Evolutionary conservation across 2,329 filamentous ascomycete species (phyloP).

Genomic region (Pestalotiopsis sp.): DNA sequence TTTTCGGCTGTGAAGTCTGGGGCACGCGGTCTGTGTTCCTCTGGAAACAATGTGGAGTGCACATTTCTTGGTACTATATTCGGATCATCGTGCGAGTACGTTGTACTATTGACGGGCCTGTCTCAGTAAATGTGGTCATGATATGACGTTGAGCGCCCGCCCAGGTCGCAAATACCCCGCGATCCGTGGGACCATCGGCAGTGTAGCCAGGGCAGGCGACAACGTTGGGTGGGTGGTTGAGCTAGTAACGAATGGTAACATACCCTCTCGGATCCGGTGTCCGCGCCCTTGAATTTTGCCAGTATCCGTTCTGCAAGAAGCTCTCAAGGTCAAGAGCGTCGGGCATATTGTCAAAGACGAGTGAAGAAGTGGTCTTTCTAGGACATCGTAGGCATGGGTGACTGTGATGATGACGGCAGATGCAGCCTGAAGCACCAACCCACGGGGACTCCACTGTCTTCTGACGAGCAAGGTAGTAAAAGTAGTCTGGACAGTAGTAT

Average conservation of each 20-base stretch:
- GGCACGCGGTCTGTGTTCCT: no score
- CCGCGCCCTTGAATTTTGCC: slow-evolving; percentile 25
- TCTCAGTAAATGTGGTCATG: slow-evolving; percentile 19
- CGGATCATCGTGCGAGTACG: slow-evolving; percentile 24
- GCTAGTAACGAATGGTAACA: slow-evolving; percentile 8
- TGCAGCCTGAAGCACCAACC: slow-evolving; percentile 19
- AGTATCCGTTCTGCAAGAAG: slow-evolving; percentile 32
- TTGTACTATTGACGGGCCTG: slow-evolving; percentile 7
- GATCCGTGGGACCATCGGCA: not conserved
- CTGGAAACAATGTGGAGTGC: not conserved
- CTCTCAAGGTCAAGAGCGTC: slow-evolving; percentile 27
- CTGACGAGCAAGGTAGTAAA: slow-evolving; percentile 4
- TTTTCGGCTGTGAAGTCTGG: no score
- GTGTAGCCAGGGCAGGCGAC: not conserved
- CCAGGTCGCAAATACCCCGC: not conserved
- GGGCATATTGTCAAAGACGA: slow-evolving; percentile 26
- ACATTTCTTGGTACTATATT: slow-evolving; percentile 22
- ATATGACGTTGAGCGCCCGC: not conserved
- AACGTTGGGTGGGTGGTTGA: not conserved
- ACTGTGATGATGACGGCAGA: slow-evolving; percentile 14
- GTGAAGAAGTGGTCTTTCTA: slow-evolving; percentile 17
- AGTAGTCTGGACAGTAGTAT: not conserved
- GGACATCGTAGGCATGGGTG: slow-evolving; percentile 24
- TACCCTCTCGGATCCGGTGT: slow-evolving; percentile 15
- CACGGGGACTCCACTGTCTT: slow-evolving; percentile 22